phyloP scores from a whole-genome alignment of 73 alveolate species.

The Stentor coeruleus region DNA sequence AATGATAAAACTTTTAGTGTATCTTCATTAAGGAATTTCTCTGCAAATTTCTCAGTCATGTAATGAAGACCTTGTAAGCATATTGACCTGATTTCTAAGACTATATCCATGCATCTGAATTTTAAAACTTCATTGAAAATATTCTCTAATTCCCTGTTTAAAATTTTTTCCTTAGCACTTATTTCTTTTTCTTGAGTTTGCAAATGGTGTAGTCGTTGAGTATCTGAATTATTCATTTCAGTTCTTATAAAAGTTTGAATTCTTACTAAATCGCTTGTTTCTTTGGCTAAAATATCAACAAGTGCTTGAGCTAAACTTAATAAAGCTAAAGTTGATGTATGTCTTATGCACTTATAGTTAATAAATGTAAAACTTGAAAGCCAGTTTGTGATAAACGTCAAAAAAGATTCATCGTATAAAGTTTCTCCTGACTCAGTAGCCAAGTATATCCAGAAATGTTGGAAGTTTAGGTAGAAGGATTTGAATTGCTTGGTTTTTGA shows the following conservation, averaged over 20 bases:
- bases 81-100: neutral
- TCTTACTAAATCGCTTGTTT: neutral
- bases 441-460: neutral
- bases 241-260: conserved; percentile 19
- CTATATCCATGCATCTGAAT: neutral
- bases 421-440: neutral
- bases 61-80: conserved; percentile 6
- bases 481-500: neutral
- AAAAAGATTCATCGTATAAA: neutral
- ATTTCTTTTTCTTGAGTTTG: conserved; percentile 18
- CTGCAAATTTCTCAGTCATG: neutral
- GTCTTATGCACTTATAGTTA: neutral
- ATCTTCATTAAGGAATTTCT: neutral
- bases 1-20: neutral
- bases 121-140: neutral
- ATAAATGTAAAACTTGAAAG: conserved; percentile 12
- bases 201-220: neutral
- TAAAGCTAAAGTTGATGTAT: conserved; percentile 10
- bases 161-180: neutral
- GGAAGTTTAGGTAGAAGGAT: neutral
- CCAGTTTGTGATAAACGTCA: conserved; percentile 13
- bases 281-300: conserved; percentile 6
- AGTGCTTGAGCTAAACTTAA: conserved; percentile 3
- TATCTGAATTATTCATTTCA: neutral
- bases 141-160: neutral